Percentiles rank a stretch among this genome's conserved stretches.
phyloP scores from a whole-genome alignment of 805 yeast genomes.

The Blastobotrys robertii region DNA sequence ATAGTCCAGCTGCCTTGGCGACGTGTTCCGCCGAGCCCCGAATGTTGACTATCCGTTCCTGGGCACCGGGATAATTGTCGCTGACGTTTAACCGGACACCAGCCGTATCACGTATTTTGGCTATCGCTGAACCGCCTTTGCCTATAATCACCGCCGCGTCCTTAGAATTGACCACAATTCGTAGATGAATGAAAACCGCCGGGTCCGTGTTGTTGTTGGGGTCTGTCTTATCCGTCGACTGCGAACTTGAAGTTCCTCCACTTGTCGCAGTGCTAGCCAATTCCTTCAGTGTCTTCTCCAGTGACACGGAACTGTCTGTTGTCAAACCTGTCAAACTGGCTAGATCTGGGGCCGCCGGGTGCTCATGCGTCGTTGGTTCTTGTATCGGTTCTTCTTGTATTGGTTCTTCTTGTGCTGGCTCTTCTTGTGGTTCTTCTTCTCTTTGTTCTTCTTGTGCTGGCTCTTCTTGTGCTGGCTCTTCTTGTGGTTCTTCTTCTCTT shows the following conservation, averaged over 20 bases:
- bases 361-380: too few relatives aligned
- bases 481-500: too few relatives aligned
- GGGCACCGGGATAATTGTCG: slow-evolving; percentile 60
- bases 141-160: slow-evolving; percentile 74
- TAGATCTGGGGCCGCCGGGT: too few relatives aligned
- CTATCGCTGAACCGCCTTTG: slow-evolving; percentile 66
- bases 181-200: slow-evolving; percentile 37
- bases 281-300: too few relatives aligned
- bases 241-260: not conserved
- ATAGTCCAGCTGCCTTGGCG: slow-evolving; percentile 72
- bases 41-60: slow-evolving; percentile 65
- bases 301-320: too few relatives aligned
- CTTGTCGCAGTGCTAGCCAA: too few relatives aligned
- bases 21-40: slow-evolving; percentile 69
- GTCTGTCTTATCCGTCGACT: slow-evolving; percentile 3
- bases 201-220: not conserved
- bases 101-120: slow-evolving; percentile 52
- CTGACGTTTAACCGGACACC: slow-evolving; percentile 59
- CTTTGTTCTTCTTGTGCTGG: too few relatives aligned
- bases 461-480: too few relatives aligned
- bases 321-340: too few relatives aligned
- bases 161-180: slow-evolving; percentile 67
- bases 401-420: too few relatives aligned
- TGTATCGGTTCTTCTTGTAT: too few relatives aligned
- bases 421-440: too few relatives aligned